Conservation (phyloP, 2,329 filamentous ascomycete genomes). For the Diaporthe australafricana region DNA sequence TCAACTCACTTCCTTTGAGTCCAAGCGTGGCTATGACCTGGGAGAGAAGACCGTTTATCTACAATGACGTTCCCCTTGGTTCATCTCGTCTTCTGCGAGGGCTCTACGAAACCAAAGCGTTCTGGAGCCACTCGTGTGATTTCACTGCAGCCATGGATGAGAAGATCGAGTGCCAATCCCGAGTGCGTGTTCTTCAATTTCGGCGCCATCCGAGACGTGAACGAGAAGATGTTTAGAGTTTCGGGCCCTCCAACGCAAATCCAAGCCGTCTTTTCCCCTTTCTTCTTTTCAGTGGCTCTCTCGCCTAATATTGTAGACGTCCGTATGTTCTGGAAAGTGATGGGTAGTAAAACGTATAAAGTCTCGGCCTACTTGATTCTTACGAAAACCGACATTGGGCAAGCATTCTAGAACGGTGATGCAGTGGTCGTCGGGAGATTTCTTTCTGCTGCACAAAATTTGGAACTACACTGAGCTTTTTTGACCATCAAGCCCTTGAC, state of each 20-base stretch:
- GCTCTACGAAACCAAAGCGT: no score
- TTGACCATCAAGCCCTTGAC: neutral
- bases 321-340: neutral
- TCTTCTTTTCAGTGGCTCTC: neutral
- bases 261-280: neutral
- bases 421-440: neutral
- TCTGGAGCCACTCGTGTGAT: neutral
- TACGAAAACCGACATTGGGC: neutral
- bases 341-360: neutral
- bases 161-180: neutral
- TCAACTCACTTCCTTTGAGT: no score
- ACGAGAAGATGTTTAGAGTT: neutral
- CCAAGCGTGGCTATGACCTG: no score
- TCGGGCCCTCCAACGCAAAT: no score
- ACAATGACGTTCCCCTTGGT: no score
- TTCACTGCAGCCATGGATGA: neutral
- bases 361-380: neutral
- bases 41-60: no score
- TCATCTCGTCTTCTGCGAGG: no score
- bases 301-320: neutral
- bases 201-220: neutral
- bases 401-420: neutral
- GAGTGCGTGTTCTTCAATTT: neutral
- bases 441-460: neutral
- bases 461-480: neutral